Conservation (phyloP, 1,284 basidiomycete genomes). For the Leccinum fallax region DNA sequence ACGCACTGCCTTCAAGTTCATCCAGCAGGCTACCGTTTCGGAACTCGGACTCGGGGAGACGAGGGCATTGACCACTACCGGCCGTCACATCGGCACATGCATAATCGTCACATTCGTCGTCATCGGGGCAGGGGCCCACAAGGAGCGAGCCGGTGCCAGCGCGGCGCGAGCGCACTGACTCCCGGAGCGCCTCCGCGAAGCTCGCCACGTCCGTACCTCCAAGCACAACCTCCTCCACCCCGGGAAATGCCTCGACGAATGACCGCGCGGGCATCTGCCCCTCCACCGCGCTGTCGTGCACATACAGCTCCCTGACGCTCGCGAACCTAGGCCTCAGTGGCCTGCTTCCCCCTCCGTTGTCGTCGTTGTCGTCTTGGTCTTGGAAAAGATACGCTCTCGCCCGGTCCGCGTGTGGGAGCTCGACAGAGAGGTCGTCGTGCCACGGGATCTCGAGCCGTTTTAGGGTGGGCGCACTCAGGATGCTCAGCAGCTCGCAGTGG, state of each 20-base stretch:
- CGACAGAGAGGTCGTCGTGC: constrained; percentile 22
- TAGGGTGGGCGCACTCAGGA: constrained; percentile 18
- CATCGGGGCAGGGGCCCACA: background rate
- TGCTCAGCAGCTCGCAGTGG: constrained; percentile 19
- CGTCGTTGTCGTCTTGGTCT: constrained; percentile 1
- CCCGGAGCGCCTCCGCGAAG: constrained; percentile 18
- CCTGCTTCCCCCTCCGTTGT: background rate
- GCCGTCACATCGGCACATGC: background rate
- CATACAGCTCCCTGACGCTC: constrained; percentile 15
- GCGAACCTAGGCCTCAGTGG: constrained; percentile 8
- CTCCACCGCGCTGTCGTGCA: constrained; percentile 18
- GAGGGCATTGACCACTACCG: background rate
- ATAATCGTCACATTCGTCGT: background rate
- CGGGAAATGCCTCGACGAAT: constrained; percentile 23
- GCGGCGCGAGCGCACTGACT: constrained; percentile 8
- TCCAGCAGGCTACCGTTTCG: background rate
- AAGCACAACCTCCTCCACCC: constrained; percentile 18
- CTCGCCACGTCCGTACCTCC: constrained; percentile 17
- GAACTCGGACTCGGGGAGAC: background rate
- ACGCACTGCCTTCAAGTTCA: constrained; percentile 13
- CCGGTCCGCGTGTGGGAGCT: constrained; percentile 10
- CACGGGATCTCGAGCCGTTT: constrained; percentile 24
- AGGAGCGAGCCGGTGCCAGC: background rate
- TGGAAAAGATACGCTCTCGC: constrained; percentile 17
- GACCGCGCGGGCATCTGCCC: constrained; percentile 22